These are phyloP conservation scores for Glutinoglossum americanum DNA, from an alignment of 495 filamentous ascomycete genomes.

Conservation along the genomic window DNA sequence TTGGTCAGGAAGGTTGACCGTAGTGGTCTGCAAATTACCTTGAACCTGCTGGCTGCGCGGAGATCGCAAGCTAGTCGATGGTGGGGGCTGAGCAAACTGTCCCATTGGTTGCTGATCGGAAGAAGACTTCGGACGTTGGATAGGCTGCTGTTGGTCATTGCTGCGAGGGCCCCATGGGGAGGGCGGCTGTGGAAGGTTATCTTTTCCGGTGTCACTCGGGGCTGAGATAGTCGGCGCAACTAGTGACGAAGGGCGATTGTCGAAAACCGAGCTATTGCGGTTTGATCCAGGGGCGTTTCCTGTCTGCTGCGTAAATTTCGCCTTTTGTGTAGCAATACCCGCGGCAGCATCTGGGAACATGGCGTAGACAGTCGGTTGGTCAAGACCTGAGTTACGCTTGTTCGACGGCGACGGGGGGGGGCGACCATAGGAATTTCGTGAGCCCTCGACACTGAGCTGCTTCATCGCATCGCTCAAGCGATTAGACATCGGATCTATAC, in stretches of 20 bases:
- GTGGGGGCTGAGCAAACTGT: conserved; percentile 75
- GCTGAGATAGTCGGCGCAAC: conserved; percentile 57
- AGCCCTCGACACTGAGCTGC: conserved; percentile 68
- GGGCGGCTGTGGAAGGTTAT: conserved; percentile 27
- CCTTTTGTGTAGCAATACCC: conserved; percentile 92
- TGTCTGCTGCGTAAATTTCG: conserved; percentile 85
- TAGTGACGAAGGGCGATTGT: conserved; percentile 50
- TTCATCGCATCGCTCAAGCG: conserved; percentile 94
- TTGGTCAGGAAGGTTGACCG: conserved; percentile 51
- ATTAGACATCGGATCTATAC: conserved; percentile 84
- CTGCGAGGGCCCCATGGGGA: conserved; percentile 57
- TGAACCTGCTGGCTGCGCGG: conserved; percentile 44
- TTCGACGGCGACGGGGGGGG: conserved; percentile 56
- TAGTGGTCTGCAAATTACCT: conserved; percentile 65
- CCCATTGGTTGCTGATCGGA: conserved; percentile 85
- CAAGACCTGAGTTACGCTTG: conserved; percentile 82
- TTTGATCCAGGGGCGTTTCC: conserved; percentile 79
- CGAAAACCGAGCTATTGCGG: conserved; percentile 74
- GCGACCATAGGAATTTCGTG: conserved; percentile 64
- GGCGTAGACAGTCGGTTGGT: conserved; percentile 83
- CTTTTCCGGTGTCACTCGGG: conserved; percentile 22
- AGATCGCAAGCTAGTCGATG: conserved; percentile 62
- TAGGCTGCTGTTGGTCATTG: conserved; percentile 22
- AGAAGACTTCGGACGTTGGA: conserved; percentile 69
- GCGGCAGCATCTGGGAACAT: conserved; percentile 99